Conservation (phyloP, 116 monocot species). For the Zostera marina region DNA sequence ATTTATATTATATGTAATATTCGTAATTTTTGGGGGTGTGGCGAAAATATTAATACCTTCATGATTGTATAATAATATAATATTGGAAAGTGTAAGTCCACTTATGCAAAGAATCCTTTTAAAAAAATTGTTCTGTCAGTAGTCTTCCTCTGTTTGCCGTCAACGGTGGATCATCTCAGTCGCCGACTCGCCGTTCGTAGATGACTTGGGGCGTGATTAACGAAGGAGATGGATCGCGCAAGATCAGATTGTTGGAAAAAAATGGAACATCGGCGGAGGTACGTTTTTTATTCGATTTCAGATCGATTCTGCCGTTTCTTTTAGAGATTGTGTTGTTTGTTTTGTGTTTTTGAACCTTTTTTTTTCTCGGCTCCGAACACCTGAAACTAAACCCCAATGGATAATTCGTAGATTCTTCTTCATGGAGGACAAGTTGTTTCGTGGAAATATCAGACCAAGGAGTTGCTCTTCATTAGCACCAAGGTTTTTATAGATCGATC, state of each 20-base stretch:
- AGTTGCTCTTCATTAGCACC: background rate
- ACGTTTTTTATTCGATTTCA: background rate
- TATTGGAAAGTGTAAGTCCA: too few species aligned
- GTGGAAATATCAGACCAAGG: background rate
- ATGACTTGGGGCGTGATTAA: conserved; percentile 10
- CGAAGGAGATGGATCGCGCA: conserved; percentile 10
- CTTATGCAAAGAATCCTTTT: too few species aligned
- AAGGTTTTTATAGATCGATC: background rate
- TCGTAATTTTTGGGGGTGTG: too few species aligned
- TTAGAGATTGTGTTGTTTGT: background rate
- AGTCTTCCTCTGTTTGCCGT: too few species aligned
- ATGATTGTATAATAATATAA: too few species aligned
- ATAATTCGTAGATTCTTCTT: background rate
- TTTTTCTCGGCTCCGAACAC: background rate
- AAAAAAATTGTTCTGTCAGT: too few species aligned
- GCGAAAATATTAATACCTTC: too few species aligned
- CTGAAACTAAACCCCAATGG: background rate
- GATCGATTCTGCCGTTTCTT: background rate
- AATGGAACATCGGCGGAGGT: conserved; percentile 18
- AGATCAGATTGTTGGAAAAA: conserved; percentile 10
- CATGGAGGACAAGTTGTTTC: background rate
- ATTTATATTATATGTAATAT: too few species aligned
- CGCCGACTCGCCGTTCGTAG: too few species aligned
- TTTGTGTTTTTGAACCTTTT: background rate
- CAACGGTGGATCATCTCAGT: too few species aligned